phyloP scores from a whole-genome alignment of 169 alveolate species.

The Eimeria praecox region DNA sequence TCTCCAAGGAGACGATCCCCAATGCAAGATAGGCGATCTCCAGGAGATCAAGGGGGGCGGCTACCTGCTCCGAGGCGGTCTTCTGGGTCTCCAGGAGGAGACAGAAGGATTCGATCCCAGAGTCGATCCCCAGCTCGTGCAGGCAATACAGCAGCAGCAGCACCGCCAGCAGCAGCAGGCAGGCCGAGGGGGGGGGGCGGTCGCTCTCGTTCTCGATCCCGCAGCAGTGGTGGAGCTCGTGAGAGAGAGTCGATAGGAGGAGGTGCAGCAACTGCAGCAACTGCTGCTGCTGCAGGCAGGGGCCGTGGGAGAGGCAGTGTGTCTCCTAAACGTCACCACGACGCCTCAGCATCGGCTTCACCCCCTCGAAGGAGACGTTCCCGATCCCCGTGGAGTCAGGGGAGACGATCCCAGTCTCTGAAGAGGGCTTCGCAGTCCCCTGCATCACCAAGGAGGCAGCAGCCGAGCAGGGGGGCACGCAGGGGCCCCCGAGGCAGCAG shows the following conservation, averaged over 20 bases:
- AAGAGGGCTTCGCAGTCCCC: conserved; percentile 1
- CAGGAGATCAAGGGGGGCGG: neutral
- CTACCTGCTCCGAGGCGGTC: neutral
- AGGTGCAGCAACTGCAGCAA: neutral
- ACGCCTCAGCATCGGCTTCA: neutral
- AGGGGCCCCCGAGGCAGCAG: conserved; percentile 49
- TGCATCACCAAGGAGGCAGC: neutral
- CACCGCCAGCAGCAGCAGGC: neutral
- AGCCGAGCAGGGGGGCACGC: neutral
- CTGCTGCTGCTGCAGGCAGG: neutral
- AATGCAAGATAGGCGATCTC: conserved; percentile 16
- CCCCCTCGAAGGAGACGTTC: conserved; percentile 21
- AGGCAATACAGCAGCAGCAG: neutral
- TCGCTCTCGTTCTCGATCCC: conserved; percentile 27
- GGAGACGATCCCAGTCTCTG: conserved; percentile 37
- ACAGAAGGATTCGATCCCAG: neutral
- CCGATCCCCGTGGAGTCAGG: conserved; percentile 47
- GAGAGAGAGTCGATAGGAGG: conserved; percentile 9
- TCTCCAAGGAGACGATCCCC: conserved; percentile 33
- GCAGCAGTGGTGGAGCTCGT: conserved; percentile 3
- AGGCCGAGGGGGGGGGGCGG: conserved; percentile 2
- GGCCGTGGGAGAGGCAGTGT: neutral
- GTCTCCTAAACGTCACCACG: neutral
- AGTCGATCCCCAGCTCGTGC: neutral
- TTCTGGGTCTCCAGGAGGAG: neutral